A percentile compares a stretch with the other conserved stretches of the same genome.
These are phyloP conservation scores for Botrytis sinoallii DNA, from an alignment of 2,329 filamentous ascomycete genomes.

Conservation along the genomic window DNA sequence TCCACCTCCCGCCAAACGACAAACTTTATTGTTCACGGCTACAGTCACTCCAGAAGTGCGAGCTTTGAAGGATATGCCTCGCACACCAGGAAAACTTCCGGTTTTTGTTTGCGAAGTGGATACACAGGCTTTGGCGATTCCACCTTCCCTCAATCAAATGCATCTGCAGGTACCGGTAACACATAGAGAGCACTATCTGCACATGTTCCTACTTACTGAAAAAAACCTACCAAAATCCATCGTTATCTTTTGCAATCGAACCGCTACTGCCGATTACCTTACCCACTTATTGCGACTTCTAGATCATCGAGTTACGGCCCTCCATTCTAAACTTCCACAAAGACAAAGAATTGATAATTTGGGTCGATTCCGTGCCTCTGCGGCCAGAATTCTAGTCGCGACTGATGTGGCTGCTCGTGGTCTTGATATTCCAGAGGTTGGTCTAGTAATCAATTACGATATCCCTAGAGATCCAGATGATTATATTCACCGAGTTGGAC, in stretches of 20 bases:
- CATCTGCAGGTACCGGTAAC: conserved; percentile 88
- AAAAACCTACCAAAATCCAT: conserved; percentile 70
- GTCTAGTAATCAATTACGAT: conserved; percentile 90
- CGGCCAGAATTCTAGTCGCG: conserved; percentile 84
- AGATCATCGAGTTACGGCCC: conserved; percentile 82
- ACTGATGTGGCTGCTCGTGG: conserved; percentile 94
- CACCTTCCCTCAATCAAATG: conserved; percentile 74
- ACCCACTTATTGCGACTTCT: conserved; percentile 85
- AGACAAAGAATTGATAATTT: conserved; percentile 83
- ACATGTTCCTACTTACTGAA: conserved; percentile 79
- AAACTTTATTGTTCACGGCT: conserved; percentile 93
- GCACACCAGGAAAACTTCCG: conserved; percentile 65
- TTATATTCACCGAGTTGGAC: conserved; percentile 94
- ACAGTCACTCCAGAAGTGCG: conserved; percentile 92
- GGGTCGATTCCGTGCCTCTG: conserved; percentile 83
- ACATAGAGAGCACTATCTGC: conserved; percentile 92
- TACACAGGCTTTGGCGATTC: conserved; percentile 71
- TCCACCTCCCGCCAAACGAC: conserved; percentile 73
- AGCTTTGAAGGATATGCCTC: conserved; percentile 75
- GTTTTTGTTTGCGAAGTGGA: conserved; percentile 90
- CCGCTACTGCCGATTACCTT: conserved; percentile 80
- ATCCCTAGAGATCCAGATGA: conserved; percentile 94
- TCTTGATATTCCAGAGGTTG: conserved; percentile 91
- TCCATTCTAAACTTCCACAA: conserved; percentile 86
- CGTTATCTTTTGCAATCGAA: conserved; percentile 95